Percentiles rank a stretch among this genome's conserved stretches.
Conservation (phyloP, 768 basidiomycete genomes). For the Tulasnella sp. region DNA sequence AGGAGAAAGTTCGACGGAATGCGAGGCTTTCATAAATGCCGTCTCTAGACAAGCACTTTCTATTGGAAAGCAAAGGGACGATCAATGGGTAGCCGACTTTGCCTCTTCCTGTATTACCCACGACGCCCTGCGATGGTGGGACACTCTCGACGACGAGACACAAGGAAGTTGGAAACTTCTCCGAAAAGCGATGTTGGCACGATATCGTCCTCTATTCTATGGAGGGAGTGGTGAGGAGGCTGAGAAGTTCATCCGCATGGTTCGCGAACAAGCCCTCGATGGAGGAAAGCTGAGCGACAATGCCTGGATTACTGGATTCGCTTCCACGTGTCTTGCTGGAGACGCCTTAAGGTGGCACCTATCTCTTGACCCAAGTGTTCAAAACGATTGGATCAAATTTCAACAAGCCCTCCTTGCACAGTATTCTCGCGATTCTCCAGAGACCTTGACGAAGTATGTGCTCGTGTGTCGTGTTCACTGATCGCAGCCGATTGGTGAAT, state of each 20-base stretch:
- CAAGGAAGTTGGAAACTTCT: neutral
- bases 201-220: neutral
- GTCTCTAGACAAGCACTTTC: constrained; percentile 17
- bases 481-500: neutral
- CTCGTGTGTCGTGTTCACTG: neutral
- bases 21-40: neutral
- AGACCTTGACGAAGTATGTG: neutral
- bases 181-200: neutral
- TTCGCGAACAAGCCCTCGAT: neutral
- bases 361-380: neutral
- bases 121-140: neutral
- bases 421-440: neutral
- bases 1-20: neutral
- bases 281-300: neutral
- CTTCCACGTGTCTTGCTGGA: neutral
- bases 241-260: constrained; percentile 2
- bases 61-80: neutral
- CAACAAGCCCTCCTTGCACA: neutral
- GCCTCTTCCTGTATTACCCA: neutral
- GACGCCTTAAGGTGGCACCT: neutral
- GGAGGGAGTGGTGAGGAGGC: neutral
- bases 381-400: neutral
- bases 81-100: neutral
- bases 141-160: neutral
- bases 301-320: neutral